Evolutionary conservation across 2,329 filamentous ascomycete species (phyloP).

Genomic region (Neonectria hederae): DNA sequence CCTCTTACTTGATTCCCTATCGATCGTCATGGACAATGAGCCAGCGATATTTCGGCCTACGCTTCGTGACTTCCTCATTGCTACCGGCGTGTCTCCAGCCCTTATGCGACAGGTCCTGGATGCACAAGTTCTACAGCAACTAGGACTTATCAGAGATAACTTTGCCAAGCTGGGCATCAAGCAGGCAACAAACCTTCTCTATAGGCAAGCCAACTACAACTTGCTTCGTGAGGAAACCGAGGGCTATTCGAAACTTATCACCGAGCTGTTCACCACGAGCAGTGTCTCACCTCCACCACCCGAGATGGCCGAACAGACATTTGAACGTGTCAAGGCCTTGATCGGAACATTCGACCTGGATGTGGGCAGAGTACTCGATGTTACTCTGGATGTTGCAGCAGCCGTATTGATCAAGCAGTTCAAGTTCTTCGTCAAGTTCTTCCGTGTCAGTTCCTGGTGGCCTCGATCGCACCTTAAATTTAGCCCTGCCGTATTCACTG

Average conservation of each 20-base stretch:
- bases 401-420: slow-evolving; percentile 92
- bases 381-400: slow-evolving; percentile 94
- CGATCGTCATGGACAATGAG: slow-evolving; percentile 79
- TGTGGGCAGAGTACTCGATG: slow-evolving; percentile 92
- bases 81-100: slow-evolving; percentile 75
- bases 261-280: slow-evolving; percentile 92
- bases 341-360: slow-evolving; percentile 98
- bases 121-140: slow-evolving; percentile 74
- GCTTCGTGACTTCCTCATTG: slow-evolving; percentile 74
- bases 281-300: slow-evolving; percentile 76
- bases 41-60: slow-evolving; percentile 57
- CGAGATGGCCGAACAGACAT: slow-evolving; percentile 83
- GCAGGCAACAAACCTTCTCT: slow-evolving; percentile 91
- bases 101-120: slow-evolving; percentile 88
- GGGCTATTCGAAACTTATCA: slow-evolving; percentile 95
- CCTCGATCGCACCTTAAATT: slow-evolving; percentile 68
- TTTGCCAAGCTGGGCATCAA: slow-evolving; percentile 86
- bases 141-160: slow-evolving; percentile 85
- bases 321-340: slow-evolving; percentile 90
- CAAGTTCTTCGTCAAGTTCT: slow-evolving; percentile 92
- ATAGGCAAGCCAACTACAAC: slow-evolving; percentile 97
- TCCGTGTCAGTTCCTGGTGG: slow-evolving; percentile 97
- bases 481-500: slow-evolving; percentile 57
- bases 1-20: slow-evolving; percentile 84
- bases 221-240: slow-evolving; percentile 94